Evolutionary conservation across 306 rosid genomes (phyloP).

Genomic region (apple (Malus domestica)): ASM211411v1 NC_041792.1:9376501-9377000

Average conservation of each 20-base stretch:
- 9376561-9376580: slow-evolving; percentile 60
- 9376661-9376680: slow-evolving; percentile 2
- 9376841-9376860: slow-evolving; percentile 81
- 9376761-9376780: slow-evolving; percentile 73
- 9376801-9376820: slow-evolving; percentile 72
- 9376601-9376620: slow-evolving; percentile 54
- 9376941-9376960: slow-evolving; percentile 49
- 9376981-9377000: slow-evolving; percentile 49
- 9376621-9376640: slow-evolving; percentile 52
- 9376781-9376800: slow-evolving; percentile 71
- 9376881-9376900: slow-evolving; percentile 10
- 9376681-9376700: slow-evolving; percentile 7
- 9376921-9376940: slow-evolving; percentile 48
- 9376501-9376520: slow-evolving; percentile 57
- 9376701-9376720: neutral
- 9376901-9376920: slow-evolving; percentile 23
- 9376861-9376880: slow-evolving; percentile 14
- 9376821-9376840: slow-evolving; percentile 75
- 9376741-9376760: slow-evolving; percentile 36
- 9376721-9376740: slow-evolving; percentile 20
- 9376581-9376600: slow-evolving; percentile 84
- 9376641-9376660: slow-evolving; percentile 49
- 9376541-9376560: slow-evolving; percentile 39
- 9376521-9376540: slow-evolving; percentile 50
- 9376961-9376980: slow-evolving; percentile 41